Base-by-base conservation (phyloP, 805 yeast genomes). In the Myxozyma geophila region DNA sequence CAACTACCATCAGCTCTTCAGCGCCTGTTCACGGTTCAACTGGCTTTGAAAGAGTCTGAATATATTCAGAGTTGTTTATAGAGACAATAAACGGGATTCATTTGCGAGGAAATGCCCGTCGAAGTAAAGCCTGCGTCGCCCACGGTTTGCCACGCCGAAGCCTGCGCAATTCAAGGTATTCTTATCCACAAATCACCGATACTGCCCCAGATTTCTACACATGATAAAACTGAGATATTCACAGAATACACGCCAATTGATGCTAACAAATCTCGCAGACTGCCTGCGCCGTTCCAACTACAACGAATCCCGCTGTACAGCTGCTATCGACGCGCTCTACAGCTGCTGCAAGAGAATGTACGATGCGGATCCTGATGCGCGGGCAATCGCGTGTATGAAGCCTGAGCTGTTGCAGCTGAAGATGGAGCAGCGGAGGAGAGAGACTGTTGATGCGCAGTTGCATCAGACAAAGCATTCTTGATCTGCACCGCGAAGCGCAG, bases 381-480 rank as follows among this genome's bases (percentile, higher is more conserved):
- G 82, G 54, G 84, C 92, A 5, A 84, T 86, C 2, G 89, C 96
- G 71, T 92, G 97, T 76, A 96, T 97, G 0, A 81, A 81, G 60
- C 88, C 90, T 19, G 80, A 80, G 37, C 74, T 88, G 52, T 80
- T 91, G 10, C 78, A 81, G 67, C 73, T 85, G 64, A 90, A 90
- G 74, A 78, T 89, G 57, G 81, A 84, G 64, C 95, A 90, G 71
- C 75, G 95, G 60, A 75, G 77, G 63, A 71, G 78, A 64, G 89
- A 86, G 44, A 74, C 76, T 49, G 70, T 86, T 1, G 92, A 88
- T 73, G 92, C 92, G 0, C 74, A 80, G 61, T 72, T 86, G 51
- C 66, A 53, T 37, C 40, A 33, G 19, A 51, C 68, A 15, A 40
- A 54, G 37, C 76, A 21, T 35, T 46, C 39, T 21, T 36, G 54